These are phyloP conservation scores for Globisporangium lucens DNA, from an alignment of 352 stramenopile species.

Conservation along the genomic window DNA sequence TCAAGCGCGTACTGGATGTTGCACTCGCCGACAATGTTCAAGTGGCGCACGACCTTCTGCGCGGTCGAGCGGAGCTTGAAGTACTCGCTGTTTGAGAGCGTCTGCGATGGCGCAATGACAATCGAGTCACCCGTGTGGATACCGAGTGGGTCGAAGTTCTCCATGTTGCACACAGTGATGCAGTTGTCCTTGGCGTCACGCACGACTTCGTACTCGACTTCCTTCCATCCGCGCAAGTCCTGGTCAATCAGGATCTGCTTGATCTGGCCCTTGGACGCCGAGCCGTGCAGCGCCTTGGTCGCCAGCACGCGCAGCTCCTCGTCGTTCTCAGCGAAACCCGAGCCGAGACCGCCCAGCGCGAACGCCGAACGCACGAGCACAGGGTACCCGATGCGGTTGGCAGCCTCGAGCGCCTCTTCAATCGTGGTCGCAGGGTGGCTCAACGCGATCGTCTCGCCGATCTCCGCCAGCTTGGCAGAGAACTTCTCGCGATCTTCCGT, in stretches of 20 bases:
- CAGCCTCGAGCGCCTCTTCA: constrained; percentile 85
- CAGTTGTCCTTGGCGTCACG: constrained; percentile 96
- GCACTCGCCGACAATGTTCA: constrained; percentile 97
- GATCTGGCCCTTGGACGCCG: constrained; percentile 80
- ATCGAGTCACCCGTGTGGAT: constrained; percentile 99
- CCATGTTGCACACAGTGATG: constrained; percentile 98
- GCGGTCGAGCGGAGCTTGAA: constrained; percentile 97
- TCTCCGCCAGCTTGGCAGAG: constrained; percentile 91
- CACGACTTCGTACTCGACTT: constrained; percentile 99
- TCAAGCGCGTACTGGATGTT: constrained; percentile 99
- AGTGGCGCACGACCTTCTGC: constrained; percentile 94
- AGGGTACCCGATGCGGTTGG: constrained; percentile 92
- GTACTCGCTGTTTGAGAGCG: constrained; percentile 96
- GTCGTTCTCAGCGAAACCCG: constrained; percentile 91
- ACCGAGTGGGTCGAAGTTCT: constrained; percentile 97
- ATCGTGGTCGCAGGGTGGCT: constrained; percentile 90
- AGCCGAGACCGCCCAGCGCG: constrained; percentile 91
- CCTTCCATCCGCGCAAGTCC: constrained; percentile 97
- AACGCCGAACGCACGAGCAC: constrained; percentile 94
- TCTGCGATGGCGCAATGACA: constrained; percentile 96
- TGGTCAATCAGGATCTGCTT: constrained; percentile 97
- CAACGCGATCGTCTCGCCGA: constrained; percentile 90
- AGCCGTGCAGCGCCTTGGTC: constrained; percentile 90
- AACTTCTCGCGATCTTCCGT: constrained; percentile 96
- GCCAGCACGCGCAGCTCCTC: constrained; percentile 85